Evolutionary conservation across 1,139 yeast genomes (phyloP).

Genomic region (Schwanniomyces etchellsii): DNA sequence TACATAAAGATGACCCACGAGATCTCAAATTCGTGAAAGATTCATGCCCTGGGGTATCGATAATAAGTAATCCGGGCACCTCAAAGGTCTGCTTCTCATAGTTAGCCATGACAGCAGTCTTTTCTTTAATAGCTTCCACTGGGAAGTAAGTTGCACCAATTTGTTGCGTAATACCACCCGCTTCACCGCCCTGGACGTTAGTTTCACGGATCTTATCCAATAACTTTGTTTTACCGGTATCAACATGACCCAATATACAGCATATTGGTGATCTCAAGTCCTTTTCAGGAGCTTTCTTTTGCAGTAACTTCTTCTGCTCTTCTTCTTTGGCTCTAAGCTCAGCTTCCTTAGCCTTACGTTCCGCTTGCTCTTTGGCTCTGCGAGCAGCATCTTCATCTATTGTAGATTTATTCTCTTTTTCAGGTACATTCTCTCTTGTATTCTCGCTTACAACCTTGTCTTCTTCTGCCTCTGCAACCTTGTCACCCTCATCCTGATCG

Average conservation of each 20-base stretch:
- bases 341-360: constrained; percentile 15
- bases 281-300: constrained; percentile 19
- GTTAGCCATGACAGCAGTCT: constrained; percentile 86
- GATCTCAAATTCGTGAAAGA: constrained; percentile 95
- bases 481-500: constrained; percentile 10
- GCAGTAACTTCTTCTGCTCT: constrained; percentile 11
- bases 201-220: constrained; percentile 97
- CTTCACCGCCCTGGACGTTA: constrained; percentile 99
- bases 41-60: constrained; percentile 99
- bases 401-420: constrained; percentile 9
- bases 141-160: constrained; percentile 99
- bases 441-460: constrained; percentile 17
- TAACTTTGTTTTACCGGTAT: constrained; percentile 97
- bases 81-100: constrained; percentile 83
- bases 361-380: constrained; percentile 16
- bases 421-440: constrained; percentile 12
- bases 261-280: constrained; percentile 97
- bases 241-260: constrained; percentile 98
- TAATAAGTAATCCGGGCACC: constrained; percentile 93
- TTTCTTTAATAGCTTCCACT: constrained; percentile 83
- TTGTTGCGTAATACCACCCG: constrained; percentile 99
- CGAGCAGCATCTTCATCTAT: constrained; percentile 10
- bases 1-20: constrained; percentile 98
- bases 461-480: constrained; percentile 13
- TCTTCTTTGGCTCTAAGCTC: constrained; percentile 18